Evolutionary conservation across 2,329 filamentous ascomycete genomes (phyloP).

Genomic region (Hypomyces rosellus): DNA sequence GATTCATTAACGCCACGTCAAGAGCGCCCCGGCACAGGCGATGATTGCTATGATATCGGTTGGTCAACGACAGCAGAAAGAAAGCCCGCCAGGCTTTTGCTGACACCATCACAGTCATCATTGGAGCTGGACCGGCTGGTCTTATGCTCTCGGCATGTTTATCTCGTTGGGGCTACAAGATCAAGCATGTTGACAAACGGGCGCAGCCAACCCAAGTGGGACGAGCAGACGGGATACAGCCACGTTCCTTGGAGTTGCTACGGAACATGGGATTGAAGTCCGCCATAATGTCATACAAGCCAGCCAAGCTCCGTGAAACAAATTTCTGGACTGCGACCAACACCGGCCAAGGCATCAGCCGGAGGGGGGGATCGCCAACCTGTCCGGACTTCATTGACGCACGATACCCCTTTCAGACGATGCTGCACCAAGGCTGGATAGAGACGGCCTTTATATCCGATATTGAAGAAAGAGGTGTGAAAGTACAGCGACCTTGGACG

Average conservation of each 20-base stretch:
- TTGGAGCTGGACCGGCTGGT: conserved; percentile 87
- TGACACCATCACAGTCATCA: conserved; percentile 53
- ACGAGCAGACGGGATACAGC: conserved; percentile 87
- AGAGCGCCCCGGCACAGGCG: too few relatives aligned
- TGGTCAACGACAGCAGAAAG: too few relatives aligned
- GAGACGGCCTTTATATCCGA: conserved; percentile 64
- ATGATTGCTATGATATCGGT: too few relatives aligned
- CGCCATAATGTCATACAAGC: conserved; percentile 78
- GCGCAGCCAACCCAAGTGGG: conserved; percentile 78
- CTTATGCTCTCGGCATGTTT: conserved; percentile 83
- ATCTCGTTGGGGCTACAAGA: conserved; percentile 86
- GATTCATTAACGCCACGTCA: too few relatives aligned
- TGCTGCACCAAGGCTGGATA: conserved; percentile 65
- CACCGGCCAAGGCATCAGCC: conserved; percentile 51
- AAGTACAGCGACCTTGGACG: conserved; percentile 60
- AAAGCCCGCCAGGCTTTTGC: too few relatives aligned
- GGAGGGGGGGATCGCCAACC: conserved; percentile 74
- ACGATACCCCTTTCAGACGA: conserved; percentile 63
- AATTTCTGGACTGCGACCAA: conserved; percentile 63
- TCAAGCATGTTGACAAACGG: conserved; percentile 91
- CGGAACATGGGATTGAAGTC: conserved; percentile 87
- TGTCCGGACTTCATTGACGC: conserved; percentile 79
- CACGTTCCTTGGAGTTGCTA: conserved; percentile 77
- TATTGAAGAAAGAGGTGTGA: conserved; percentile 53
- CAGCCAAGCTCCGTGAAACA: conserved; percentile 76